These are phyloP conservation scores for Globomyces pollinis-pini DNA, from an alignment of 192 early-diverging fungal genomes.

Conservation along the genomic window DNA sequence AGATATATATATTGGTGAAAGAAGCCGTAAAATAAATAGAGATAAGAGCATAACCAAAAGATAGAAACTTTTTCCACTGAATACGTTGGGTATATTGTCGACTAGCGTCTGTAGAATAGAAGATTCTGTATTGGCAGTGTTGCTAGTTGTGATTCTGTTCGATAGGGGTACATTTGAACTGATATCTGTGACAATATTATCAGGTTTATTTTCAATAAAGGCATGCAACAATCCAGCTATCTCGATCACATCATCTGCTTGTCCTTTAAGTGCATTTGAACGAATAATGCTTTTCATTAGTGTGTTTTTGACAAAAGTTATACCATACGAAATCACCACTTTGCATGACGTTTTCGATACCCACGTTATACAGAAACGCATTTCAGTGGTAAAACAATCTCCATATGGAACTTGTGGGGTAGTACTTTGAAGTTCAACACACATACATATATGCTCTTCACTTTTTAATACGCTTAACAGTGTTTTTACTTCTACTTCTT, in stretches of 20 bases:
- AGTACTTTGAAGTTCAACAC: conserved; percentile 23
- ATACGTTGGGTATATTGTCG: too few relatives aligned
- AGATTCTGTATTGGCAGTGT: too few relatives aligned
- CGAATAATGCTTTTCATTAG: conserved; percentile 46
- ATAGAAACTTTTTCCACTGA: too few relatives aligned
- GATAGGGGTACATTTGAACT: conserved; percentile 11
- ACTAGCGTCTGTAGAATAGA: too few relatives aligned
- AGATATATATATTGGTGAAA: too few relatives aligned
- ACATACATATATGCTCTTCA: conserved; percentile 45
- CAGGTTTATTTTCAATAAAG: background rate
- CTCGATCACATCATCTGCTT: too few relatives aligned
- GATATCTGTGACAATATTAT: background rate
- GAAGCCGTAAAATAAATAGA: too few relatives aligned
- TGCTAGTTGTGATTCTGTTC: too few relatives aligned
- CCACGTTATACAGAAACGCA: conserved; percentile 64
- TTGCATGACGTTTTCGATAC: conserved; percentile 39
- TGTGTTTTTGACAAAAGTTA: conserved; percentile 61
- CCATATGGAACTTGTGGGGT: conserved; percentile 60
- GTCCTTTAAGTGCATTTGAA: background rate
- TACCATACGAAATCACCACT: conserved; percentile 42
- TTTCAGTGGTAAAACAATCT: conserved; percentile 57
- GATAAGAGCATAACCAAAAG: too few relatives aligned
- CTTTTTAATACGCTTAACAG: conserved; percentile 46
- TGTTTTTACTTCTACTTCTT: conserved; percentile 55
- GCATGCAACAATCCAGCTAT: background rate